Percentiles rank a stretch among this genome's conserved stretches.
These are phyloP conservation scores for Malus fusca DNA, from an alignment of 306 rosid species.

Conservation along the genomic window DNA sequence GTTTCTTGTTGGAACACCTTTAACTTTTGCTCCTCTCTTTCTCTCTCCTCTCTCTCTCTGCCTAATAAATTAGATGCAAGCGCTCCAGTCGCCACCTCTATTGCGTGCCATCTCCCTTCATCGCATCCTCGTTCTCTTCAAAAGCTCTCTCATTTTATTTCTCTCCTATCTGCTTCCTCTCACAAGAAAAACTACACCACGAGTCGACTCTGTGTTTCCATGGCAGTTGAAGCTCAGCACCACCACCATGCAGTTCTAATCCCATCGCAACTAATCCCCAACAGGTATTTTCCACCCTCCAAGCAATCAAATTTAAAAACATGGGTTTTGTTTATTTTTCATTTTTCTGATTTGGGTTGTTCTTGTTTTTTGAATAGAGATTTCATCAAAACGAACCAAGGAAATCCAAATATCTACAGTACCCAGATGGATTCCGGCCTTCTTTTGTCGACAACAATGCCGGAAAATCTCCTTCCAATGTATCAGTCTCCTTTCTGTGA, in stretches of 20 bases:
- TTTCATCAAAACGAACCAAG: slow-evolving; percentile 22
- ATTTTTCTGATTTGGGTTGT: not conserved
- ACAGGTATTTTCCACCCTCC: slow-evolving; percentile 19
- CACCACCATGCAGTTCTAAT: slow-evolving; percentile 35
- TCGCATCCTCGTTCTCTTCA: slow-evolving; percentile 14
- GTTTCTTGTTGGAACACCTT: slow-evolving; percentile 21
- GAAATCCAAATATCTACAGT: slow-evolving; percentile 13
- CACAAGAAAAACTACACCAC: not conserved
- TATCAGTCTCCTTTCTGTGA: slow-evolving; percentile 38
- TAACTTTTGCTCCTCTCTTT: slow-evolving; percentile 26
- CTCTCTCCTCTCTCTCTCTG: not conserved
- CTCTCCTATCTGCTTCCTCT: not conserved
- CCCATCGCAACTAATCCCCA: slow-evolving; percentile 48
- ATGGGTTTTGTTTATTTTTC: not conserved
- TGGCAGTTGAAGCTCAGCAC: slow-evolving; percentile 81
- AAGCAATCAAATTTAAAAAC: not conserved
- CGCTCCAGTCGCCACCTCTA: slow-evolving; percentile 16
- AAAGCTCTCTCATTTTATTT: slow-evolving; percentile 9
- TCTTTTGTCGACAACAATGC: slow-evolving; percentile 31
- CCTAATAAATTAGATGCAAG: not conserved
- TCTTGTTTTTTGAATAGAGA: slow-evolving; percentile 32
- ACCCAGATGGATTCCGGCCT: slow-evolving; percentile 26
- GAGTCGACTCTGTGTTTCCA: not conserved
- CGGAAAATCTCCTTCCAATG: slow-evolving; percentile 22
- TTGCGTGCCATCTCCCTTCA: slow-evolving; percentile 41